Evolutionary conservation across 495 filamentous ascomycete species (phyloP), one percentile per base, ranked within the genome.

Genomic region (Aspergillus saccharolyticus): DNA sequence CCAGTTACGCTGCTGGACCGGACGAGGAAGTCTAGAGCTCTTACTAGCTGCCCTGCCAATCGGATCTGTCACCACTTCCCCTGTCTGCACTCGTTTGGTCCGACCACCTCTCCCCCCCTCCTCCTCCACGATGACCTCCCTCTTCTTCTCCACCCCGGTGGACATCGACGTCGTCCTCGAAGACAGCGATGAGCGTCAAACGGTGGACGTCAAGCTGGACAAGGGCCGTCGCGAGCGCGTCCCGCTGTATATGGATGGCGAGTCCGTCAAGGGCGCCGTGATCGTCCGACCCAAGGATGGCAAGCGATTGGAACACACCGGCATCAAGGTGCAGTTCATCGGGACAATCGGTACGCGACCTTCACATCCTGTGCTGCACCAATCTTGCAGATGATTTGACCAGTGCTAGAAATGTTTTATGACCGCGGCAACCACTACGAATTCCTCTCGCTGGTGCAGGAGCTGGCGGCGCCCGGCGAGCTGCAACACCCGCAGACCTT

Each of bases 241-340:
- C 52, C 94, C 94, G 54, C 79, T 99, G 43, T 99, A 96, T 69
- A 91, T 94, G 83, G 94, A 99, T 71, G 94, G 94, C 47, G 94
- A 99, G 79, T 96, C 91, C 51, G 95, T 99, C 60, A 96, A 95
- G 74, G 94, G 94, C 58, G 84, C 85, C 24, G 92, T 97, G 50
- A 97, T 95, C 7, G 85, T 99, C 64, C 79, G 94, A 66, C 94
- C 95, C 10, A 99, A 99, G 77, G 94, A 99, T 83, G 95, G 95
- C 59, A 97, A 96, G 78, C 83, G 95, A 64, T 75, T 99, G 67
- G 94, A 99, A 70, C 94, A 99, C 71, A 97, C 93, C 9, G 94
- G 94, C 58, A 97, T 99, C 80, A 99, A 99, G 77, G 92, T 99
- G 65, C 95, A 99, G 71, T 99, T 99, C 77, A 96, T 99, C 63